Evolutionary conservation across 192 early-diverging fungal genomes (phyloP).

Genomic region (Coemansia sp.): DNA sequence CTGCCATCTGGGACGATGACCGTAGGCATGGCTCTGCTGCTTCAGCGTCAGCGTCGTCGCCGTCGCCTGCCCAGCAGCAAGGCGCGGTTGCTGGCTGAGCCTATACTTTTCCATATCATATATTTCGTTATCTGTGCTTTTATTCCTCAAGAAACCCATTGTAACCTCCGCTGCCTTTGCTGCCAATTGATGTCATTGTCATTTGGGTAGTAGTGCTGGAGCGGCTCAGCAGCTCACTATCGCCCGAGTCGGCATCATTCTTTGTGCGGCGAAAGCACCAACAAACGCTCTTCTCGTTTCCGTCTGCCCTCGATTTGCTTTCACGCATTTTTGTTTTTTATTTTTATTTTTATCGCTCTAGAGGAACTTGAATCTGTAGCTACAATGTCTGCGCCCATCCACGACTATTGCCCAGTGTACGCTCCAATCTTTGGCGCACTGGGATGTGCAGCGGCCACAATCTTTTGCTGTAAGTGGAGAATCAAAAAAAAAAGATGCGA

Average conservation of each 20-base stretch:
- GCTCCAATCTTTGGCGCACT: conserved; percentile 95
- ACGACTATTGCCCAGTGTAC: conserved; percentile 82
- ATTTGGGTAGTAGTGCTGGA: no score
- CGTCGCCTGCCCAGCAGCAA: neutral
- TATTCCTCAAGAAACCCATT: neutral
- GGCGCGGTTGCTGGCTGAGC: neutral
- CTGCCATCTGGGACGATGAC: conserved; percentile 54
- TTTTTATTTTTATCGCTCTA: no score
- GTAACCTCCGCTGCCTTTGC: no score
- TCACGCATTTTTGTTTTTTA: no score
- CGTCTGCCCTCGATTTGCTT: no score
- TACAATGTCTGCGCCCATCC: conserved; percentile 47
- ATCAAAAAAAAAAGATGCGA: neutral
- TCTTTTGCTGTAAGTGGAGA: conserved; percentile 79
- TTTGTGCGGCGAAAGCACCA: no score
- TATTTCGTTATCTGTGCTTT: neutral
- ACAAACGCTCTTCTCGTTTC: no score
- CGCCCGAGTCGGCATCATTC: no score
- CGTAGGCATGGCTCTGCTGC: neutral
- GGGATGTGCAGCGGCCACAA: conserved; percentile 90
- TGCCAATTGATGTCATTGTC: no score
- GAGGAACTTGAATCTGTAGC: neutral
- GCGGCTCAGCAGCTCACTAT: no score
- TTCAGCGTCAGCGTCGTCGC: neutral
- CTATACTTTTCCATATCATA: neutral